phyloP scores from a whole-genome alignment of 106 monocot genomes.

The Gastrodia elata region DNA sequence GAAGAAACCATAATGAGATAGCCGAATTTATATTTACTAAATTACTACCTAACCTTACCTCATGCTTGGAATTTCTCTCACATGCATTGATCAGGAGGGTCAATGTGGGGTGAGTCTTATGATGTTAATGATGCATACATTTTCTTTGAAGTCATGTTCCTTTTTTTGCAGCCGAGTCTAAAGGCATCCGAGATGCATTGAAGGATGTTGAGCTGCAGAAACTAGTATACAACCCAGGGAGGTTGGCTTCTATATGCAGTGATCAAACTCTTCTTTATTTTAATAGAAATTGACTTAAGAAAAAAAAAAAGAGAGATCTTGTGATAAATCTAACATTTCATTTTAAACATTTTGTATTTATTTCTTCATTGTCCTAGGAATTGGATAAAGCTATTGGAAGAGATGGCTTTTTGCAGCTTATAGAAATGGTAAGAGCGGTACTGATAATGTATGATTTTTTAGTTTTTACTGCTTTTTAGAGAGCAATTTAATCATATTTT shows the following conservation, averaged over 20 bases:
- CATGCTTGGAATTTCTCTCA: too few species aligned
- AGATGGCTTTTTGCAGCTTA: constrained; percentile 29
- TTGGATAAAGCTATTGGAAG: constrained; percentile 43
- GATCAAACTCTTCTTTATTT: too few species aligned
- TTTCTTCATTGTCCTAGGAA: constrained; percentile 33
- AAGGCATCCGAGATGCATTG: constrained; percentile 42
- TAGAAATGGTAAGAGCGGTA: constrained; percentile 29
- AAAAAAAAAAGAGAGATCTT: neutral
- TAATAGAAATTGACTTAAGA: neutral
- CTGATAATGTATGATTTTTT: neutral
- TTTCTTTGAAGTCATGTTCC: neutral
- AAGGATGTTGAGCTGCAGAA: constrained; percentile 33
- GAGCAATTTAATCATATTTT: too few species aligned
- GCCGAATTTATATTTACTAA: too few species aligned
- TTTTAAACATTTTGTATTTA: neutral
- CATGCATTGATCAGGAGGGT: too few species aligned
- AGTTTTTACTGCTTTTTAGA: neutral
- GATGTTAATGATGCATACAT: too few species aligned
- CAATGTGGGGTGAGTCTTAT: too few species aligned
- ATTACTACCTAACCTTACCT: too few species aligned
- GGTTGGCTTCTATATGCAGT: constrained; percentile 27
- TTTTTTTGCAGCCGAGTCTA: constrained; percentile 26
- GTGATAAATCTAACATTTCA: neutral
- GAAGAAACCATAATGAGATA: too few species aligned
- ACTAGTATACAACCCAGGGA: constrained; percentile 33